Base-by-base conservation (phyloP, 2,329 filamentous ascomycete genomes). In the Didymella pinodella region DNA sequence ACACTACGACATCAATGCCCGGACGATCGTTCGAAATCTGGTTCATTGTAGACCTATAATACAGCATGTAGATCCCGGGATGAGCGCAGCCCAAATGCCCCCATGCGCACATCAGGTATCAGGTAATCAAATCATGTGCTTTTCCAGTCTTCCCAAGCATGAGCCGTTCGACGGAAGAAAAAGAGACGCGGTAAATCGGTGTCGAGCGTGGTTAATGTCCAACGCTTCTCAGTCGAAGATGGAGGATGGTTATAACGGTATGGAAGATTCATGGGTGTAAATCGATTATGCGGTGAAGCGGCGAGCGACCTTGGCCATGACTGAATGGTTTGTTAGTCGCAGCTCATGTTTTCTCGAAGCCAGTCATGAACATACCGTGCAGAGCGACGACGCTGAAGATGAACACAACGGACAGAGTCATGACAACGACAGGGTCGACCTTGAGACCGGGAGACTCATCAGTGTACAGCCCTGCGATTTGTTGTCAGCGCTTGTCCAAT, bases 331-430 rank as follows among this genome's bases (percentile, higher is more conserved):
- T 57, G 71, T 71, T 54, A 70, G 68, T 45, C 36, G 34, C 16
- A n/a, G 29, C 38, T 36, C 32, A 36, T 36, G 6, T 10, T 8
- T 28, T 1, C 12, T 5, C 1, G 12, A 48, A 22, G 25, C 3
- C 25, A 12, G 11, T 16, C 10, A 11, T 34, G 25, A 6, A 36
- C 92, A 71, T 88, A 98, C 95, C 93, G 83, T 99, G 95, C 76
- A 99, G 85, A 70, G 93, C 93, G 75, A 99, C 95, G 76, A 99
- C 95, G 75, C 91, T 95, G 84, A 99, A 97, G 81, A 99, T 99
- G 81, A 99, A 99, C 64, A 96, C 95, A 72, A 99, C 87, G 75
- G 92, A 96, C 71, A 99, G 85, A 69, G 97, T 95, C 75, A 99
- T 86, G 65, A 99, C 94, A 67, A 99, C 93, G 60, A 99, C 95